A percentile compares a stretch with the other conserved stretches of the same genome.
Conservation (phyloP, 139 green algal genomes). For the Picochlorum sp. region DNA sequence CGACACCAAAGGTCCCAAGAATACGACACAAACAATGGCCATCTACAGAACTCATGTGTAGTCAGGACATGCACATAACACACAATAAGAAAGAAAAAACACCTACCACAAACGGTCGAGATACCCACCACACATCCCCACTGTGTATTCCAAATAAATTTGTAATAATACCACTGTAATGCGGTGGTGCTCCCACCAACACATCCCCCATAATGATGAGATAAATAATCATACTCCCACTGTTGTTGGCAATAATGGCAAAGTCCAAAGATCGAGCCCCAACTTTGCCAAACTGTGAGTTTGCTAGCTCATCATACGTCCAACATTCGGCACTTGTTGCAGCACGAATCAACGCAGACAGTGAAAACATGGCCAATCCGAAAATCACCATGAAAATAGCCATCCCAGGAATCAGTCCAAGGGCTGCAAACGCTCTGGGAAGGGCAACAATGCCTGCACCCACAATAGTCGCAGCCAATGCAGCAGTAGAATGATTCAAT, state of each 20-base stretch:
- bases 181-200: constrained; percentile 20
- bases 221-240: constrained; percentile 31
- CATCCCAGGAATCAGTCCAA: constrained; percentile 25
- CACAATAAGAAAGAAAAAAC: not conserved
- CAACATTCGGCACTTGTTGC: constrained; percentile 1
- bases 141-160: constrained; percentile 24
- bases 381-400: constrained; percentile 12
- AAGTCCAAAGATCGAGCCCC: constrained; percentile 6
- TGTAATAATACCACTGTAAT: constrained; percentile 27
- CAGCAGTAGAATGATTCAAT: constrained; percentile 25
- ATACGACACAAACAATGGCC: constrained; percentile 12
- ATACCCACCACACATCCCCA: constrained; percentile 2
- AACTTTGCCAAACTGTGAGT: constrained; percentile 6
- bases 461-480: constrained; percentile 32
- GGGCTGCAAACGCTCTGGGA: constrained; percentile 23
- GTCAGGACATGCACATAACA: not conserved
- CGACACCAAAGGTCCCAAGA: constrained; percentile 22
- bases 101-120: constrained; percentile 21
- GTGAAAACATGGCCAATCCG: constrained; percentile 25
- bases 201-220: constrained; percentile 34
- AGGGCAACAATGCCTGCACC: constrained; percentile 34
- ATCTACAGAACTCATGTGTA: not conserved
- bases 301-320: constrained; percentile 21
- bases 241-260: constrained; percentile 30
- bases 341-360: constrained; percentile 14